These are phyloP conservation scores for Coniosporium apollinis DNA, from an alignment of 495 filamentous ascomycete species.

Conservation along the genomic window DNA sequence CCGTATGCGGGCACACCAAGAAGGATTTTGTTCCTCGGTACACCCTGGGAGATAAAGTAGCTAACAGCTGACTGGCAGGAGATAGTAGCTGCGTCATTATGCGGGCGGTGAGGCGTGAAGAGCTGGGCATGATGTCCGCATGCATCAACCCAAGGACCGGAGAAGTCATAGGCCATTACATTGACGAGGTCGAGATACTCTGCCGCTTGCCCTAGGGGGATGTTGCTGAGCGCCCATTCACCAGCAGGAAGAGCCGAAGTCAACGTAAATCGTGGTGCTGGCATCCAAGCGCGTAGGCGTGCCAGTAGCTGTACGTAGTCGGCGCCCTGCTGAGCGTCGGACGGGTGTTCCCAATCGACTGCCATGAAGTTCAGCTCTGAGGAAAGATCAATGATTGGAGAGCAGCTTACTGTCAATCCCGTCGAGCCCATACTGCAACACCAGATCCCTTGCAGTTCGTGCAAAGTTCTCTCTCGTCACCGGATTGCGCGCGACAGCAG, in stretches of 20 bases:
- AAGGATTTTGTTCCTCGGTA: conserved; percentile 58
- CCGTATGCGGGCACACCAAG: conserved; percentile 71
- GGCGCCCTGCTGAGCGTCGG: conserved; percentile 45
- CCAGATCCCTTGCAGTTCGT: conserved; percentile 48
- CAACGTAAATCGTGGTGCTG: conserved; percentile 53
- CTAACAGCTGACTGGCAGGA: conserved; percentile 51
- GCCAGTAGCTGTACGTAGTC: conserved; percentile 60
- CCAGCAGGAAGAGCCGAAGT: conserved; percentile 73
- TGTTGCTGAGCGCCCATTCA: conserved; percentile 55
- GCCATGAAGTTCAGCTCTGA: not conserved
- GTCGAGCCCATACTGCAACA: conserved; percentile 62
- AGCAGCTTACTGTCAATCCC: conserved; percentile 61
- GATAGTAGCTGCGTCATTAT: conserved; percentile 30
- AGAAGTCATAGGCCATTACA: conserved; percentile 76
- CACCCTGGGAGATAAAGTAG: conserved; percentile 47
- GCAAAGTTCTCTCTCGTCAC: conserved; percentile 53
- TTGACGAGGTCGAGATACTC: conserved; percentile 65
- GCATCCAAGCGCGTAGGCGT: conserved; percentile 51
- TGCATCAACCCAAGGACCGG: conserved; percentile 54
- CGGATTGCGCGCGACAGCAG: conserved; percentile 47
- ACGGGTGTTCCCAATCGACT: conserved; percentile 91
- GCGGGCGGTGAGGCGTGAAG: conserved; percentile 37
- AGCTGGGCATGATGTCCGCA: conserved; percentile 72
- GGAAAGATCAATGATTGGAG: not conserved
- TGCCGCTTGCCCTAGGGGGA: conserved; percentile 49